phyloP scores from a whole-genome alignment of 768 basidiomycete species.

The Leucosporidium scottii region DNA sequence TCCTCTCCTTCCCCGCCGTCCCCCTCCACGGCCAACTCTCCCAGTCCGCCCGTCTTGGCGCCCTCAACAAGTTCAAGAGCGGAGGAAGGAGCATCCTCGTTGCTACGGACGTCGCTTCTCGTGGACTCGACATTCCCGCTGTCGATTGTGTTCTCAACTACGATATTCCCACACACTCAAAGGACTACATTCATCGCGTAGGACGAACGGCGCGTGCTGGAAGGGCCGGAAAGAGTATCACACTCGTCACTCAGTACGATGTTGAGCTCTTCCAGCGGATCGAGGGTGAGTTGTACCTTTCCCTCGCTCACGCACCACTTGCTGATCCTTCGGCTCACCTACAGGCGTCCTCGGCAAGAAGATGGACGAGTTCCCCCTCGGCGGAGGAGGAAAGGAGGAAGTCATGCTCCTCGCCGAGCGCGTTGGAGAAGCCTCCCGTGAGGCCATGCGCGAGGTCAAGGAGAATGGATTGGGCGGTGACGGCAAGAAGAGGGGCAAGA shows the following conservation, averaged over 20 bases:
- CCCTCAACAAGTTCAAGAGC: slow-evolving; percentile 88
- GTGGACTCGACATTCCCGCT: slow-evolving; percentile 91
- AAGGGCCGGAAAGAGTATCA: slow-evolving; percentile 91
- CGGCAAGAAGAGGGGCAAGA: slow-evolving; percentile 50
- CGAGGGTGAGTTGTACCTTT: slow-evolving; percentile 47
- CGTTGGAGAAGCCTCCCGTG: slow-evolving; percentile 70
- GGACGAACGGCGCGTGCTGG: slow-evolving; percentile 96
- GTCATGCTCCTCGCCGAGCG: slow-evolving; percentile 78
- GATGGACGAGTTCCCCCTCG: slow-evolving; percentile 64
- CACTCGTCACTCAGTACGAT: slow-evolving; percentile 97
- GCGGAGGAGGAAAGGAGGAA: slow-evolving; percentile 74
- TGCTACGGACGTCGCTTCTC: slow-evolving; percentile 92
- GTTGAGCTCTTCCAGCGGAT: slow-evolving; percentile 93
- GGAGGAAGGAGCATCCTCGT: slow-evolving; percentile 86
- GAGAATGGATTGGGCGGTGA: slow-evolving; percentile 58
- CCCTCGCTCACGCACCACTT: not conserved
- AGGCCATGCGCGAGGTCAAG: slow-evolving; percentile 71
- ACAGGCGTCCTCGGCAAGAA: slow-evolving; percentile 72
- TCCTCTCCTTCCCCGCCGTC: slow-evolving; percentile 86
- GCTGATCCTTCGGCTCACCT: no score
- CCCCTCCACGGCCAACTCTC: slow-evolving; percentile 91
- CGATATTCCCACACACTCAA: slow-evolving; percentile 93
- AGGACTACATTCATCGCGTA: slow-evolving; percentile 98
- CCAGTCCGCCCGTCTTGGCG: slow-evolving; percentile 87
- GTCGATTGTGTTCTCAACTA: slow-evolving; percentile 98